Base-by-base conservation (phyloP, 371 early-diverging fungal species). In the Nematocida ironsii region DNA sequence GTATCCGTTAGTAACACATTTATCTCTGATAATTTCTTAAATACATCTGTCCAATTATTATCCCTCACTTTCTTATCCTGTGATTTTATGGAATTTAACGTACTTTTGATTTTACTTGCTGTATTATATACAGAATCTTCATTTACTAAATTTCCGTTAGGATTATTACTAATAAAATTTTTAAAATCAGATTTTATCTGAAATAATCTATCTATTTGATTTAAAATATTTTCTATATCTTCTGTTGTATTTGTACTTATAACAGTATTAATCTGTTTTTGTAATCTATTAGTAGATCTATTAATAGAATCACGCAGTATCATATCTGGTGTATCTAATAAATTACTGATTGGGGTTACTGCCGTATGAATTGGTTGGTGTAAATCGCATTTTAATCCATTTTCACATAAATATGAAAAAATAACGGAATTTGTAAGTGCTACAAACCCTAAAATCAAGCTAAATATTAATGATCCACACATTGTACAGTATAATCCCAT, bases 181-280 rank as follows among this genome's bases (percentile, higher is more conserved):
- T 33, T 4, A 45, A 78, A 78, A 42, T 78, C 71, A n/a, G 39
- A 5, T 44, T 40, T 68, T 5, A 78, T 42, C 40, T 78, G 69
- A 20, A 69, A 56, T 39, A 78, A 61, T 27, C 80, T 50, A 47
- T 68, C 44, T 0, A 78, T 13, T 25, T 70, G 50, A 4, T 6
- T 33, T 5, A 20, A 13, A 5, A 78, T 48, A 4, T 5, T n/a
- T 40, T 75, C 11, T 9, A 68, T 42, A 7, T 75, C 75, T 40
- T 75, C 68, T 9, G 50, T 13, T 18, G 54, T 56, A 39, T 54
- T 75, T 6, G 54, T 67, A 4, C 5, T 64, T 11, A 75, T 42
- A 11, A 75, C 40, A 0, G 56, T 44, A 25, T 64, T 48, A 18
- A 75, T 66, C 39, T 75, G 66, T 54, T 50, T 55, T 44, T 75